Conservation (phyloP, 371 early-diverging fungal genomes). For the Phascolomyces articulosus region DNA sequence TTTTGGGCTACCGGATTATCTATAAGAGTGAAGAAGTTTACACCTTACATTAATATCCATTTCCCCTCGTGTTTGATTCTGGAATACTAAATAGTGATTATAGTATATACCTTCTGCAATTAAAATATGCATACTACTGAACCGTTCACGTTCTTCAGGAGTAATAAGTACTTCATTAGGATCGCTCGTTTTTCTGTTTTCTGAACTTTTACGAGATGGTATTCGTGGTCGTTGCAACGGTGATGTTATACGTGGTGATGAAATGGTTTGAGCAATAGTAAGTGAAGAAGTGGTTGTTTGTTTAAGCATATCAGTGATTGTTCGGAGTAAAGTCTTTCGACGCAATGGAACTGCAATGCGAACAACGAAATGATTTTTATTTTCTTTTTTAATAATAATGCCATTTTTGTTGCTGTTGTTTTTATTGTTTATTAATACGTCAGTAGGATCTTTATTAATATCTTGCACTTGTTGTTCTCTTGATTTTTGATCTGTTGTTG, state of each 20-base stretch:
- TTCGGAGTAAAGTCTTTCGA: constrained; percentile 46
- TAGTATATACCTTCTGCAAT: constrained; percentile 43
- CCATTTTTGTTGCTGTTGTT: no score
- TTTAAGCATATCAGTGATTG: constrained; percentile 24
- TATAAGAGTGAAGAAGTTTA: no score
- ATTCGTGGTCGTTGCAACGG: not conserved
- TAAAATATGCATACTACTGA: constrained; percentile 39
- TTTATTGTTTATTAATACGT: no score
- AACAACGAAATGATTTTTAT: constrained; percentile 21
- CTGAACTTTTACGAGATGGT: constrained; percentile 4
- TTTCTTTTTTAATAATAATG: no score
- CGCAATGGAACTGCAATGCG: constrained; percentile 59
- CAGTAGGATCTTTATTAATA: no score
- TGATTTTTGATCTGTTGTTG: constrained; percentile 6
- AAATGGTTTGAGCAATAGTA: no score
- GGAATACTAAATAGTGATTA: no score
- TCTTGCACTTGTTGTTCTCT: not conserved
- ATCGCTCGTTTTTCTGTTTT: not conserved
- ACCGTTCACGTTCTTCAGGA: constrained; percentile 28
- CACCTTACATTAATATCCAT: not conserved
- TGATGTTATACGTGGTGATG: not conserved
- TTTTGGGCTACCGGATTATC: constrained; percentile 55
- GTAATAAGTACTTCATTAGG: constrained; percentile 16
- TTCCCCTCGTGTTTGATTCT: no score
- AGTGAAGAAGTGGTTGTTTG: no score